Conservation (phyloP, 805 yeast species). For the Saccharomycopsis sp. region DNA sequence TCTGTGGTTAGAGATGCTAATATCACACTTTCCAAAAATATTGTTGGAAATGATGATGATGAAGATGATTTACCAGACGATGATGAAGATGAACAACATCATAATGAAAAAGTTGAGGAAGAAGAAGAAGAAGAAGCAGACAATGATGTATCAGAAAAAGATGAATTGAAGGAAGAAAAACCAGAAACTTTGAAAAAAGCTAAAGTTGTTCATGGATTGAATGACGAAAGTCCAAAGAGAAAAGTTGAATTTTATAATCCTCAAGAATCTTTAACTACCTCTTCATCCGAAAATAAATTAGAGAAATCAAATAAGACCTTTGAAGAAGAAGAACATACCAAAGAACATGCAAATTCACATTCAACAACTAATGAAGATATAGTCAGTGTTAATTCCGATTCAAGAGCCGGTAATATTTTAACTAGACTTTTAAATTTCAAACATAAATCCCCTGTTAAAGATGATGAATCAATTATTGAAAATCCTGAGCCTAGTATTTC, state of each 20-base stretch:
- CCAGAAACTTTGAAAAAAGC: neutral
- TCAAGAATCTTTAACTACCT: too few relatives aligned
- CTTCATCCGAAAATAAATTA: too few relatives aligned
- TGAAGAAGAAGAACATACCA: neutral
- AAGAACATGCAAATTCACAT: neutral
- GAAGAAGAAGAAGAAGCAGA: neutral
- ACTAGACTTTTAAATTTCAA: neutral
- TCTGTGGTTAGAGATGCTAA: conserved; percentile 14
- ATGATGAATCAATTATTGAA: conserved; percentile 5
- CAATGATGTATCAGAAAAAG: neutral
- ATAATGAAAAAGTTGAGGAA: conserved; percentile 1
- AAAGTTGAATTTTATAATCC: too few relatives aligned
- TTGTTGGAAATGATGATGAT: conserved; percentile 1
- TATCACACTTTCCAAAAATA: neutral
- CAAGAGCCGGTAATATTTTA: neutral
- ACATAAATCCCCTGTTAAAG: neutral
- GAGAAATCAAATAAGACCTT: neutral
- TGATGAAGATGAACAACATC: neutral
- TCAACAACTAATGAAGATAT: neutral
- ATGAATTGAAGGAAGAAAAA: neutral
- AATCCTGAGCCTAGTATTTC: neutral
- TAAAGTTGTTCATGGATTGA: too few relatives aligned
- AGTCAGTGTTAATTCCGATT: neutral
- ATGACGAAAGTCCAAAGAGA: too few relatives aligned
- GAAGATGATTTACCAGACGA: conserved; percentile 3